Conservation (phyloP, 2,329 filamentous ascomycete genomes). For the Calonectria honghensis region DNA sequence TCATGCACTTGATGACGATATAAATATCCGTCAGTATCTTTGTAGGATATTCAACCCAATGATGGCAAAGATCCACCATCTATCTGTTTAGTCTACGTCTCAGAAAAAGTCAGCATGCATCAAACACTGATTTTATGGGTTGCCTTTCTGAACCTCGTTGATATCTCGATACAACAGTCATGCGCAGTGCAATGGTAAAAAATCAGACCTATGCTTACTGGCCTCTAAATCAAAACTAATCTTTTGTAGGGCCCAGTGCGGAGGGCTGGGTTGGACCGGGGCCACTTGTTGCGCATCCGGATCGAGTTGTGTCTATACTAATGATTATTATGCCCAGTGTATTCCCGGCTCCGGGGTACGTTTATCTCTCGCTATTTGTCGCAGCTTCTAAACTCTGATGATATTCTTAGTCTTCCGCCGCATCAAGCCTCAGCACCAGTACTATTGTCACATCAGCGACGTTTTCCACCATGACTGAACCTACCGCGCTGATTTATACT, state of each 20-base stretch:
- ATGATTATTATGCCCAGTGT: constrained; percentile 30
- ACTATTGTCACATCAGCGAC: background rate
- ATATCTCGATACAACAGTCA: constrained; percentile 27
- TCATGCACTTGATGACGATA: background rate
- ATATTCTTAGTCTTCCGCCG: background rate
- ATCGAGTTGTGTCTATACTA: constrained; percentile 20
- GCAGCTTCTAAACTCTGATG: background rate
- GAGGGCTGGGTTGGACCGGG: constrained; percentile 25
- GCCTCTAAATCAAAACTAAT: constrained; percentile 1
- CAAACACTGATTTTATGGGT: background rate
- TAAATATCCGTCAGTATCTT: background rate
- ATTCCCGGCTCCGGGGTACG: constrained; percentile 19
- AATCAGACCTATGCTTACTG: background rate
- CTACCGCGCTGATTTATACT: constrained; percentile 22
- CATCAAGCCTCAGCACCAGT: background rate
- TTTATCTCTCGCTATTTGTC: background rate
- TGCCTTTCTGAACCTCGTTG: constrained; percentile 4
- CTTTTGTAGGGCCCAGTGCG: constrained; percentile 14
- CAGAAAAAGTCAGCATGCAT: constrained; percentile 2
- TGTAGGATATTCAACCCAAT: background rate
- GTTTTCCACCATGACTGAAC: background rate
- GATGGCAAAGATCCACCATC: background rate
- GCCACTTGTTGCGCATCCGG: constrained; percentile 26
- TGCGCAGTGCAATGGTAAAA: constrained; percentile 23
- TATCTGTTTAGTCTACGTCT: background rate